phyloP scores from a whole-genome alignment of 495 filamentous ascomycete species.

The Neurospora sublineolata region DNA sequence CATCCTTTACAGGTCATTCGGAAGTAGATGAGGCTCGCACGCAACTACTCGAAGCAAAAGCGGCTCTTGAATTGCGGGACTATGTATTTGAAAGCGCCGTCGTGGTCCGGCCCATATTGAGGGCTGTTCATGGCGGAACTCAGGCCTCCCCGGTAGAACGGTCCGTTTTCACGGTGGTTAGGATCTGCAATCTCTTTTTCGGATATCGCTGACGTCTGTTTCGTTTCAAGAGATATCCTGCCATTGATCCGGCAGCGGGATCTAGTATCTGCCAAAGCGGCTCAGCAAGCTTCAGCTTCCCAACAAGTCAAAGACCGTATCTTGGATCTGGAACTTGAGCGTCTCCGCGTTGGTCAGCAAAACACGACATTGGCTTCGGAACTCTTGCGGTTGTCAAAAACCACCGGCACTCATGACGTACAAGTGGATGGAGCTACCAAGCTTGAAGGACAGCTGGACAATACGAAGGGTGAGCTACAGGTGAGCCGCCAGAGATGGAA shows the following conservation, averaged over 20 bases:
- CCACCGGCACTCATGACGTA: conserved; percentile 39
- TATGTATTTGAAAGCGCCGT: conserved; percentile 56
- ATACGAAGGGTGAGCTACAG: conserved; percentile 44
- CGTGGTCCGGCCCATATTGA: conserved; percentile 60
- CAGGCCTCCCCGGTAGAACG: conserved; percentile 54
- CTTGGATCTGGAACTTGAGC: conserved; percentile 43
- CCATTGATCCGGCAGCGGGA: conserved; percentile 58
- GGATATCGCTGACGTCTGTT: background rate
- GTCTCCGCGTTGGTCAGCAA: conserved; percentile 38
- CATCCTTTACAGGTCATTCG: background rate
- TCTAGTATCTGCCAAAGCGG: conserved; percentile 45
- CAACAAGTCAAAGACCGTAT: conserved; percentile 36
- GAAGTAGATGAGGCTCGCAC: conserved; percentile 47
- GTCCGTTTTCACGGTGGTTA: conserved; percentile 28
- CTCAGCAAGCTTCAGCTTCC: conserved; percentile 42
- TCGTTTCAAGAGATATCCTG: conserved; percentile 46
- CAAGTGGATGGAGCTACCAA: conserved; percentile 37
- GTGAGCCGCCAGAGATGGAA: conserved; percentile 52
- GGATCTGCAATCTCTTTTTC: background rate
- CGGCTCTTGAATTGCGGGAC: conserved; percentile 53
- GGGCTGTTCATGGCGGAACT: conserved; percentile 60
- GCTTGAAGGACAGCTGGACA: conserved; percentile 38
- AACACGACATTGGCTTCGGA: conserved; percentile 52
- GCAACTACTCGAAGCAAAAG: conserved; percentile 56
- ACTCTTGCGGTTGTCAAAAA: conserved; percentile 48